Base-by-base conservation (phyloP, 768 basidiomycete genomes). In the Clitopilus passeckerianus region DNA sequence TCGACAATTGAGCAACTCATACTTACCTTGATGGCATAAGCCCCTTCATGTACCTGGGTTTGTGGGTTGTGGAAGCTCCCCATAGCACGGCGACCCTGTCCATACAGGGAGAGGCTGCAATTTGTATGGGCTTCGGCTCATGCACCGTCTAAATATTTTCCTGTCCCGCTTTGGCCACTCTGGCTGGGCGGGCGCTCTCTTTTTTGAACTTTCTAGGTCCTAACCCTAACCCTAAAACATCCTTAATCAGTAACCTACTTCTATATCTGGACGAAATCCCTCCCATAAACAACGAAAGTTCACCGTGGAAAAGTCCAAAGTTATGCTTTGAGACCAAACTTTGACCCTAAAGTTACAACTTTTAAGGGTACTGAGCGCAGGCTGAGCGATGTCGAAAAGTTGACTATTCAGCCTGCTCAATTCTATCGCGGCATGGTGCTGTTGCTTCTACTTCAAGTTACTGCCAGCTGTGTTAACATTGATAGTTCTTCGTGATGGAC, bases 81-180 rank as follows among this genome's bases (percentile, higher is more conserved):
- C 84, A 85, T 85, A 84, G 84, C 83, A 85, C 82, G 84, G 84
- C 83, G 84, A 85, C 84, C 81, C 66, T 86, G 83, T 85, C 84
- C 84, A 72, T 24, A 68, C 77, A 81, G 79, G 78, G 80, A 73
- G 74, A 70, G 66, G 65, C 59, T 67, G 66, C 68, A 78, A 80
- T 70, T 85, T 85, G 84, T 86, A 80, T 86, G 83, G 72, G 82
- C 82, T 82, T 81, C 77, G 84, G 86, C 78, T 79, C 82, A 86
- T 86, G 86, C 85, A 88, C 80, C 80, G 84, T 87, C 85, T 78
- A 65, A 86, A 87, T 87, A 87, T 88, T 88, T 88, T 80, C 85
- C 86, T 74, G 85, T 86, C 82, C 83, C 75, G 75, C 80, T 79
- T 77, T 67, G 79, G 83, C 83, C 84, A 81, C 81, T 83, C 81